These are phyloP conservation scores for Pythium phragmitis DNA, from an alignment of 352 stramenopile species.

Conservation along the genomic window DNA sequence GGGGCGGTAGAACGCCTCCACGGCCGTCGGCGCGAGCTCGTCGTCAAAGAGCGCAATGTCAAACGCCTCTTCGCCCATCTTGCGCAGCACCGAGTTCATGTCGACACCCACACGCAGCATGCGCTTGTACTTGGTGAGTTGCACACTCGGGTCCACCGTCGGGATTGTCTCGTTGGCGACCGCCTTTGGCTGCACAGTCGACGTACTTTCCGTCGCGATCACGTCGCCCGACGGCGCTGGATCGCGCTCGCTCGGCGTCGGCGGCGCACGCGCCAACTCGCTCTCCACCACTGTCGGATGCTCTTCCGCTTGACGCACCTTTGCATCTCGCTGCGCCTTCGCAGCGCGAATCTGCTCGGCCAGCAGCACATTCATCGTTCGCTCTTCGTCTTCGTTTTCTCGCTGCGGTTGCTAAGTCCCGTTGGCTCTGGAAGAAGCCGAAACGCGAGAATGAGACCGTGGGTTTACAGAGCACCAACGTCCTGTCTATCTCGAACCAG, in stretches of 20 bases:
- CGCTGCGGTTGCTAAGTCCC: not conserved
- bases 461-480: too few species aligned
- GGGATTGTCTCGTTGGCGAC: not conserved
- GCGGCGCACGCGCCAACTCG: too few species aligned
- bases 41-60: slow-evolving; percentile 6
- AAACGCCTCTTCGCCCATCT: slow-evolving; percentile 19
- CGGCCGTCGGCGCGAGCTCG: not conserved
- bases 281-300: too few species aligned
- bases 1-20: slow-evolving; percentile 9
- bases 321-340: too few species aligned
- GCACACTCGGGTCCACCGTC: not conserved
- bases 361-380: not conserved
- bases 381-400: not conserved
- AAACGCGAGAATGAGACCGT: not conserved
- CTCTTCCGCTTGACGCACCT: too few species aligned
- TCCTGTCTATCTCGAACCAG: too few species aligned
- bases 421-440: not conserved
- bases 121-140: slow-evolving; percentile 15
- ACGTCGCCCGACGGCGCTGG: too few species aligned
- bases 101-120: slow-evolving; percentile 12
- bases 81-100: slow-evolving; percentile 5
- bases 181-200: not conserved
- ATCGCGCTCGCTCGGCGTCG: too few species aligned
- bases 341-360: not conserved
- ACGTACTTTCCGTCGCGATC: too few species aligned